Evolutionary conservation across 2,329 filamentous ascomycete species (phyloP).

Genomic region (Alternaria viburni): DNA sequence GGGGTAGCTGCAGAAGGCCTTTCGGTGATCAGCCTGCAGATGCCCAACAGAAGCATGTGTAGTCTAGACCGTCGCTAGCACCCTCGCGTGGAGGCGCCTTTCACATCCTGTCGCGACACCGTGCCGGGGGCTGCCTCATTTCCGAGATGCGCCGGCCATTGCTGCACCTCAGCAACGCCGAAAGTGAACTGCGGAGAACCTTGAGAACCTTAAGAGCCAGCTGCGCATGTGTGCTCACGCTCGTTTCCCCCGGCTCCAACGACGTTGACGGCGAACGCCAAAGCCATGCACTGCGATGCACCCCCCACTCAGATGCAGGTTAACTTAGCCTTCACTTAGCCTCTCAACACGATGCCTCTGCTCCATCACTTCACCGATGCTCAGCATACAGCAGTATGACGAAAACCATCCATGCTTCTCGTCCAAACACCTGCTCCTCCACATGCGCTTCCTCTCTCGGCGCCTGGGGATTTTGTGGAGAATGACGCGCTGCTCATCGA

Average conservation of each 20-base stretch:
- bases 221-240: background rate
- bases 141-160: background rate
- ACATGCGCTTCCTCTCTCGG: slow-evolving; percentile 3
- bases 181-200: background rate
- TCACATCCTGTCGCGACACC: background rate
- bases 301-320: slow-evolving; percentile 15
- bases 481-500: slow-evolving; percentile 2
- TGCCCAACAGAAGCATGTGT: slow-evolving; percentile 17
- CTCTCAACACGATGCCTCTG: slow-evolving; percentile 32
- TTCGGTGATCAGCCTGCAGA: slow-evolving; percentile 24
- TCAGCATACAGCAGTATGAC: slow-evolving; percentile 13
- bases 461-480: slow-evolving; percentile 19
- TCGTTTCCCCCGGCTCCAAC: background rate
- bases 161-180: background rate
- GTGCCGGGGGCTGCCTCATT: background rate
- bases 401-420: slow-evolving; percentile 9
- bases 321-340: slow-evolving; percentile 28
- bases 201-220: background rate
- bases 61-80: slow-evolving; percentile 21
- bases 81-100: slow-evolving; percentile 6
- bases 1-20: slow-evolving; percentile 14
- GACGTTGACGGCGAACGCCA: background rate
- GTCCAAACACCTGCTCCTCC: slow-evolving; percentile 21
- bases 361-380: slow-evolving; percentile 9
- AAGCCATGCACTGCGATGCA: background rate